phyloP scores from a whole-genome alignment of 441 rosid species.

The Adansonia rubrostipa region DNA sequence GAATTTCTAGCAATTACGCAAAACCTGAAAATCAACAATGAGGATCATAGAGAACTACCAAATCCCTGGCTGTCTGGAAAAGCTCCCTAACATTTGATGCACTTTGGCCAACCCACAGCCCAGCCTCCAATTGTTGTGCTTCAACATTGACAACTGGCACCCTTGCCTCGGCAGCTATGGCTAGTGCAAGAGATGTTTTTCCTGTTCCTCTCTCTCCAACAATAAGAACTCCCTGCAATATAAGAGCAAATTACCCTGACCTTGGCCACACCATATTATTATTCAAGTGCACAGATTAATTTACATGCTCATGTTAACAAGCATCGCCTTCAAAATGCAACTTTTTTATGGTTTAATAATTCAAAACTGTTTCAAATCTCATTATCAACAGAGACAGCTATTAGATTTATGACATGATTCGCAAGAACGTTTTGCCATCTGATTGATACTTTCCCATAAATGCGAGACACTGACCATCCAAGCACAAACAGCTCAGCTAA shows the following conservation, averaged over 20 bases:
- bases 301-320: conserved; percentile 23
- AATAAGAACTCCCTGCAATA: conserved; percentile 90
- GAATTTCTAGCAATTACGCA: neutral
- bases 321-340: neutral
- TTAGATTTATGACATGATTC: neutral
- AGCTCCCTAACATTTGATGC: conserved; percentile 97
- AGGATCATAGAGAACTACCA: conserved; percentile 56
- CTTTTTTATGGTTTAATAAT: neutral
- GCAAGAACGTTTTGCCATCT: neutral
- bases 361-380: conserved; percentile 6
- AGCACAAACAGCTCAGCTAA: neutral
- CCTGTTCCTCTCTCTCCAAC: conserved; percentile 99
- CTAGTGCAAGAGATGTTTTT: conserved; percentile 90
- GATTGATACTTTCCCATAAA: neutral
- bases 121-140: conserved; percentile 97
- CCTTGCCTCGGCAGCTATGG: conserved; percentile 97
- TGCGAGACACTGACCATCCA: neutral
- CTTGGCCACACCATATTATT: conserved; percentile 7
- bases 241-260: conserved; percentile 23
- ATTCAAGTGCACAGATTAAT: conserved; percentile 19
- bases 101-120: conserved; percentile 98
- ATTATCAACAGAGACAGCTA: neutral
- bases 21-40: conserved; percentile 24
- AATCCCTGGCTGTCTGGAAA: conserved; percentile 96
- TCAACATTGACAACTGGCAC: conserved; percentile 90